A percentile compares a stretch with the other conserved stretches of the same genome.
phyloP scores from a whole-genome alignment of 83 land plant genomes.

The Picea abies region DNA sequence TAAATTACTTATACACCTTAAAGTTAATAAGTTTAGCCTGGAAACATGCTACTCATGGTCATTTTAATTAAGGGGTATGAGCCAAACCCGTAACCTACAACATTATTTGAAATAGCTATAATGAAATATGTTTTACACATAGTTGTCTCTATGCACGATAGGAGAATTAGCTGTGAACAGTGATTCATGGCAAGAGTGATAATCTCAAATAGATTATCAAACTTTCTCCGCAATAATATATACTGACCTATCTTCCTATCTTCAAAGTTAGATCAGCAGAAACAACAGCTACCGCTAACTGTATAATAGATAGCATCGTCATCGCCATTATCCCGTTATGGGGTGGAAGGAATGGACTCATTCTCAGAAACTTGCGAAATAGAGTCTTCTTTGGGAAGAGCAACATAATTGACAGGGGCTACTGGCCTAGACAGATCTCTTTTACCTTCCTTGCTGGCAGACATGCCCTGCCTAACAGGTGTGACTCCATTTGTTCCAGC shows the following conservation, averaged over 20 bases:
- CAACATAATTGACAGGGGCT: conserved; percentile 67
- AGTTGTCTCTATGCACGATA: neutral
- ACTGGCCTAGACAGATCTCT: conserved; percentile 36
- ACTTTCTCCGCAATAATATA: neutral
- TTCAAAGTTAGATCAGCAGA: neutral
- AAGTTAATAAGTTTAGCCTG: neutral
- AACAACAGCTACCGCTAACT: neutral
- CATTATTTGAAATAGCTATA: conserved; percentile 11
- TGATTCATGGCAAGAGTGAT: neutral
- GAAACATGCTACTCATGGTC: conserved; percentile 11
- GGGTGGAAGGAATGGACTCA: conserved; percentile 45
- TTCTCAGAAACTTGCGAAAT: conserved; percentile 54
- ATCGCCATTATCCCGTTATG: conserved; percentile 23
- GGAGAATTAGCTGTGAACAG: neutral
- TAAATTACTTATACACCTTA: neutral
- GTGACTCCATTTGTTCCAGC: conserved; percentile 30
- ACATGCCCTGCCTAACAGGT: conserved; percentile 16
- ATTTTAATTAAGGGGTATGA: conserved; percentile 3
- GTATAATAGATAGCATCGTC: neutral
- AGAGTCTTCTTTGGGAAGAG: conserved; percentile 74
- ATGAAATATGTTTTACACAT: conserved; percentile 14
- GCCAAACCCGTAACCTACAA: neutral
- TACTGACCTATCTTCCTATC: neutral
- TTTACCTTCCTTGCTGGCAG: conserved; percentile 51
- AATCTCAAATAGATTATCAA: neutral